A percentile compares a stretch with the other conserved stretches of the same genome.
These are phyloP conservation scores for Arthrobotrys sphaeroides DNA, from an alignment of 2,329 filamentous ascomycete species.

Conservation along the genomic window DNA sequence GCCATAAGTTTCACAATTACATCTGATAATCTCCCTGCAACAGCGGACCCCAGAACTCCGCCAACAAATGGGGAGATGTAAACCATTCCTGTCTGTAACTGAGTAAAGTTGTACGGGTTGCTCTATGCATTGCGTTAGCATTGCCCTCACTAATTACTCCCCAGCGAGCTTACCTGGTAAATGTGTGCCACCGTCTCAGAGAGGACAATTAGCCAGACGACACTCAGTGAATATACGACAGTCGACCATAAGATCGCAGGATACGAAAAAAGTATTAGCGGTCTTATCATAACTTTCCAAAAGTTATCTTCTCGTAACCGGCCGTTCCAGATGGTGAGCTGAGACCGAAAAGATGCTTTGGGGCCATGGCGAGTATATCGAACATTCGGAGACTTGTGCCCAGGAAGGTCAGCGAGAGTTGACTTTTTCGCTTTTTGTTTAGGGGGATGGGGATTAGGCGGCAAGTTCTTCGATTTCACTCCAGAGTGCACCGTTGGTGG, in stretches of 20 bases:
- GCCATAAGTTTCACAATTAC: conserved; percentile 83
- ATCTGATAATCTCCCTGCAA: conserved; percentile 88
- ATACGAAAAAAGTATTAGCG: conserved; percentile 86
- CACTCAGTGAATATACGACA: conserved; percentile 82
- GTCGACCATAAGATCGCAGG: conserved; percentile 90
- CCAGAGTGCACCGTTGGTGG: not conserved
- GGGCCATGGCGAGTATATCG: conserved; percentile 67
- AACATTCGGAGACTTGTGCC: conserved; percentile 9
- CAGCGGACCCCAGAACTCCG: conserved; percentile 86
- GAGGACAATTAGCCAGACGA: conserved; percentile 95
- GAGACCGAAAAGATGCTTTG: conserved; percentile 75
- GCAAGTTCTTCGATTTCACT: not conserved
- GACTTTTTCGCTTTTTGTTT: not conserved
- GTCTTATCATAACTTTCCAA: conserved; percentile 78
- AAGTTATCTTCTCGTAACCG: conserved; percentile 80
- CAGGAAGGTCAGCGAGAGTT: conserved; percentile 12
- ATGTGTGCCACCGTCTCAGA: conserved; percentile 86
- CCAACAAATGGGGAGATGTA: conserved; percentile 92
- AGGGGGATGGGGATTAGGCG: not conserved
- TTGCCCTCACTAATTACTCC: conserved; percentile 58
- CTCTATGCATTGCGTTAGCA: conserved; percentile 52
- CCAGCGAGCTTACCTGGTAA: conserved; percentile 68
- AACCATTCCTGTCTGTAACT: conserved; percentile 82
- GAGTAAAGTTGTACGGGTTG: conserved; percentile 79
- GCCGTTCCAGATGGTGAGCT: conserved; percentile 80